Conservation (phyloP, 2,329 filamentous ascomycete genomes). For the Ophiocordyceps camponoti-leonardi region DNA sequence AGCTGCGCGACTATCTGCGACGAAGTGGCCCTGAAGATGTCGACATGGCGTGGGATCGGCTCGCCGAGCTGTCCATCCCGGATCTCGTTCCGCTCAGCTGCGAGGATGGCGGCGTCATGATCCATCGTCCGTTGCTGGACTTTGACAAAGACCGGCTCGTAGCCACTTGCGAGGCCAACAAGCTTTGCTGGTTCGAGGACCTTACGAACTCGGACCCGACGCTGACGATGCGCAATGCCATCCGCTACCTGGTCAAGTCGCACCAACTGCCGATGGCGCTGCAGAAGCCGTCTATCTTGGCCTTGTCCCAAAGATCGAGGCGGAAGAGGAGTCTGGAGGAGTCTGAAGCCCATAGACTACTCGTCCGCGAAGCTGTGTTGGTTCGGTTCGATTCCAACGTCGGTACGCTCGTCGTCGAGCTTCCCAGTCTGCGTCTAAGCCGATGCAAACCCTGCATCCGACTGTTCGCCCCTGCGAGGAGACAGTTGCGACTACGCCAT, state of each 20-base stretch:
- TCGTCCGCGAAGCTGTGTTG: conserved; percentile 29
- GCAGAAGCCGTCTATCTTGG: conserved; percentile 44
- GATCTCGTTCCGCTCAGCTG: conserved; percentile 18
- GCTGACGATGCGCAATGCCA: conserved; percentile 64
- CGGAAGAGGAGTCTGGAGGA: conserved; percentile 25
- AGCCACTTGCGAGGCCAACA: conserved; percentile 52
- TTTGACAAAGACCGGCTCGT: conserved; percentile 61
- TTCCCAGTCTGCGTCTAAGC: conserved; percentile 17
- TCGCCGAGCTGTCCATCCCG: neutral
- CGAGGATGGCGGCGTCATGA: conserved; percentile 48
- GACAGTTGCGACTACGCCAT: conserved; percentile 13
- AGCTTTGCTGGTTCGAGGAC: conserved; percentile 68
- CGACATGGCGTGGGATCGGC: neutral
- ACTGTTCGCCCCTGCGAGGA: conserved; percentile 8
- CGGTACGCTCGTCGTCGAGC: conserved; percentile 28
- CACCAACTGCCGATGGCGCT: conserved; percentile 53
- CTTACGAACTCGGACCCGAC: conserved; percentile 63
- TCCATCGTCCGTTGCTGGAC: conserved; percentile 52
- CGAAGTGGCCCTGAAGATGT: neutral
- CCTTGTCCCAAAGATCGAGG: conserved; percentile 36
- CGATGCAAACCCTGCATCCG: conserved; percentile 3
- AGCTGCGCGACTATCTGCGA: neutral
- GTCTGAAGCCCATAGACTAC: conserved; percentile 33
- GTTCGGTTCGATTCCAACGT: conserved; percentile 27
- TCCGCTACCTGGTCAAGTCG: conserved; percentile 47